Base-by-base conservation (phyloP, 345 rosid species). In the Hirschfeldia incana region DNA sequence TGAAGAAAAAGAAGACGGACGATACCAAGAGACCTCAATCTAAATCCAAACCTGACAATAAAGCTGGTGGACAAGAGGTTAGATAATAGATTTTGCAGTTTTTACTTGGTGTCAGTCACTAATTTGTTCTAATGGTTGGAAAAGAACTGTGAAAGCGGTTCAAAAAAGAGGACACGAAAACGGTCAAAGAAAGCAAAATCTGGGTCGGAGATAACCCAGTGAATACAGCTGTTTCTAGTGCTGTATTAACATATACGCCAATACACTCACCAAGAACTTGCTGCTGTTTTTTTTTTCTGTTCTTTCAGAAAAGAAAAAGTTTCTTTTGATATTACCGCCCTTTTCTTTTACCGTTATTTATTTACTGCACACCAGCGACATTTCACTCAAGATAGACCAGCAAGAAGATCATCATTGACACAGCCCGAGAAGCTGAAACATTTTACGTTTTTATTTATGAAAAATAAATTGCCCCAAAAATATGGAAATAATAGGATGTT, bases 1-100 rank as follows among this genome's bases (percentile, higher is more conserved):
- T 77, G 90, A 94, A 91, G 88, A 93, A 90, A 69, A 93, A 73
- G 74, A 92, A 80, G 70, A 60, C 29, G 85, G 80, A 13, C 34
- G 39, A 1, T 58, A 37, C 71, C 3, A 83, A 77, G 73, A 89
- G 73, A 69, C 16, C 51, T 69, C 66, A 9, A 30, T 28, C 59
- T 8, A 89, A 75, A 74, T 13, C 81, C 34, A 57, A 65, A 57
- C 29, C 49, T 0, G 67, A 65, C 30, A 6, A 68, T 1, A 87
- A 78, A 69, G 63, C 68, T 72, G 59, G 67, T 66, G 76, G 82
- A 5, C 72, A 44, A 29, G 83, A 80, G 87, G 97, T 90, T 37
- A 44, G 36, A 49, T 36, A n/a, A 36, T 13, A 67, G 64, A 46
- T 16, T 59, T 71, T 2, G 16, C 51, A 7, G 27, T 34, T 65